Evolutionary conservation across 1,284 basidiomycete genomes (phyloP), one percentile per base, ranked within the genome.

Genomic region (Trichosporon sp.): DNA sequence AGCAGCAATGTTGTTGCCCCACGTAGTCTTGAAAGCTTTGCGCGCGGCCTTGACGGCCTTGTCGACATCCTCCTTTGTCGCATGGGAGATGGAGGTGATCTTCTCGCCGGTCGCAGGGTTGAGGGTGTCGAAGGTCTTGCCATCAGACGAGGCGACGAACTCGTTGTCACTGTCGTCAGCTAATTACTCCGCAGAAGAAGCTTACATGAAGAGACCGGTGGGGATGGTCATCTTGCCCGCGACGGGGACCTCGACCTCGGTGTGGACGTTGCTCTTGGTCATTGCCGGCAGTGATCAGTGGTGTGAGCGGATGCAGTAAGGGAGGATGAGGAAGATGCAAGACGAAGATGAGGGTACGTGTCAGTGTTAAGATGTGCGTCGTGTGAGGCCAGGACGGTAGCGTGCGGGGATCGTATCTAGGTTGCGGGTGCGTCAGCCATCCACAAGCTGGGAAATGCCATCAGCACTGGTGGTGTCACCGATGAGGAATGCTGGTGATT

Each of bases 1-100:
- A 38, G 91, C 92, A 13, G 92, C 89, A 65, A 92, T 88, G 73
- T 94, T 92, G 82, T 90, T 90, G 18, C 94, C 94, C 94, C 94
- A 97, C 27, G 91, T 90, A 4, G 90, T 92, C 69, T 90, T 88
- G 85, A 92, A 93, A 1, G 95, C 77, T 67, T 88, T 85, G 74
- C 93, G 88, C 32, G 95, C 94, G 15, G 92, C 91, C 18, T 87
- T 86, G 60, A 95, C 93, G 5, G 93, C 93, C 51, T 85, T 78
- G 78, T 95, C 91, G 74, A 95, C 89, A 80, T 95, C 93, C 79
- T 89, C 76, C 15, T 69, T 68, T 6, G 72, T 65, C 2, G 78
- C 80, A 63, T 79, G 77, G 0, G 76, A 65, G 67, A 80, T 74
- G 32, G 75, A 68, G 62, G 76, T 67, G 21, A 78, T 68, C 29